Evolutionary conservation across 768 basidiomycete genomes (phyloP), one percentile per base, ranked within the genome.

Genomic region (Hydnum rufescens): DNA sequence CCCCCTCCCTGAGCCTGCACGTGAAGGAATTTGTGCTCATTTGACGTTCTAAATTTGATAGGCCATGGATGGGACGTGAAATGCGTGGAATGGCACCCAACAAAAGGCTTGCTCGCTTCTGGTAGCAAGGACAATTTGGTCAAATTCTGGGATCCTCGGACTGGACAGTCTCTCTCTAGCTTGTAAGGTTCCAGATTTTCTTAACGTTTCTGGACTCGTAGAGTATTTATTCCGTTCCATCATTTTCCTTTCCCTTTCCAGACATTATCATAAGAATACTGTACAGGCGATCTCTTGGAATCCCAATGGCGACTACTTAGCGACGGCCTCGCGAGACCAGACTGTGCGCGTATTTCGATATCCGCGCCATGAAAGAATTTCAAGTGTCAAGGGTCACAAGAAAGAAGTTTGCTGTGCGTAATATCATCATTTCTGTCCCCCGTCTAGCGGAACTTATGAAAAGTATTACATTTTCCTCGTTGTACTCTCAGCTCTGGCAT

Each of bases 51-150:
- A n/a, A 22, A 13, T 39, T 47, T 8, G 8, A 2, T 50, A 89
- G 90, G 90, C n/a, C 93, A 97, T 60, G 90, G 92, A 3, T 96
- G 92, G 90, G 95, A 99, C 60, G 95, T 99, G 22, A 85, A 92
- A 62, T 95, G 89, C 55, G 89, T 96, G 1, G 83, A 96, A 68
- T 99, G 95, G 95, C 95, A 99, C 67, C 89, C 90, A 3, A 87
- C 83, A 0, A 96, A 97, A 66, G 93, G 93, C 5, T 70, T 99
- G 5, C 74, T 99, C 22, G 89, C 85, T 3, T 90, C 87, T 2
- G 95, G 95, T 25, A 88, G 86, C 59, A 97, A 97, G 66, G 95
- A 99, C 66, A 95, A 96, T 64, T 76, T 88, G 59, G 88, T 97
- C 66, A 97, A 97, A 61, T 99, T 99, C 67, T 99, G 95, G 95